Evolutionary conservation across 1,284 basidiomycete genomes (phyloP).

Genomic region (Lentinus polychrous): DNA sequence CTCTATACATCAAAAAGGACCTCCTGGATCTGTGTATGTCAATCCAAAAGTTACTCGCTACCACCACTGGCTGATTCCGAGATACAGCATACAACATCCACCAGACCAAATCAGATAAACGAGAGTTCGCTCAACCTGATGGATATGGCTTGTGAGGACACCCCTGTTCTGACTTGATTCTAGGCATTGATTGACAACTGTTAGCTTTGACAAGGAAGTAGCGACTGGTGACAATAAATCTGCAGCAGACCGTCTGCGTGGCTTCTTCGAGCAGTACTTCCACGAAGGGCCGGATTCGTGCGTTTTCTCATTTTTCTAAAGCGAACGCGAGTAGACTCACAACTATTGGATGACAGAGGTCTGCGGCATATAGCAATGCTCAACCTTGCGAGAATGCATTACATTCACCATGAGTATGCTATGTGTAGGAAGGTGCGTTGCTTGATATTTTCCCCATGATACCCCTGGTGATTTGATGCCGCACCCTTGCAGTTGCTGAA

Average conservation of each 20-base stretch:
- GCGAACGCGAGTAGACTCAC: background rate
- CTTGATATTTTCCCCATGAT: background rate
- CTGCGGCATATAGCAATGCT: slow-evolving; percentile 72
- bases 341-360: slow-evolving; percentile 40
- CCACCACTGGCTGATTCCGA: background rate
- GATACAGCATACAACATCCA: slow-evolving; percentile 49
- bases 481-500: slow-evolving; percentile 46
- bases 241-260: slow-evolving; percentile 62
- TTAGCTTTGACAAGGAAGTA: slow-evolving; percentile 60
- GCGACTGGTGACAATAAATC: slow-evolving; percentile 59
- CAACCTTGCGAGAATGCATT: slow-evolving; percentile 73
- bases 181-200: no score
- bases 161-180: no score
- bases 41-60: background rate
- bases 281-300: slow-evolving; percentile 73
- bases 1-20: slow-evolving; percentile 46
- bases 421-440: slow-evolving; percentile 57
- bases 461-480: slow-evolving; percentile 6
- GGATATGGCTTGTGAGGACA: slow-evolving; percentile 59
- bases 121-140: slow-evolving; percentile 53
- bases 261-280: slow-evolving; percentile 79
- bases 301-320: slow-evolving; percentile 21
- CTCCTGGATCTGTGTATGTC: slow-evolving; percentile 43
- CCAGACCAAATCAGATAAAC: slow-evolving; percentile 60
- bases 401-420: slow-evolving; percentile 54